Evolutionary conservation across 345 rosid genomes (phyloP).

Genomic region (thale cress (Arabidopsis thaliana)): DNA sequence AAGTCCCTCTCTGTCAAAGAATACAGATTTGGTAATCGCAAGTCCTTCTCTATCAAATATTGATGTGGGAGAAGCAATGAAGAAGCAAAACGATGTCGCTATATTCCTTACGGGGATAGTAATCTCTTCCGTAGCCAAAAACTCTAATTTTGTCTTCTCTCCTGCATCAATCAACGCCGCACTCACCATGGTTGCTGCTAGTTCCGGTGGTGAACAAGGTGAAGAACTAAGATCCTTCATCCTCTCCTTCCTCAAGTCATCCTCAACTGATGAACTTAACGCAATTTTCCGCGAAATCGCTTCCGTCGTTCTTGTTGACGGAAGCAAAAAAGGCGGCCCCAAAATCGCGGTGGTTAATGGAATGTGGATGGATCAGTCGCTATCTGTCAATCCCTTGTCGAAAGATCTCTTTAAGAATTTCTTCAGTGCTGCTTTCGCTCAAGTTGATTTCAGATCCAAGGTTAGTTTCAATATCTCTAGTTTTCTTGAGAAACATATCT

Average conservation of each 20-base stretch:
- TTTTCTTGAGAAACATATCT: too few relatives aligned
- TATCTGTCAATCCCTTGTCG: not conserved
- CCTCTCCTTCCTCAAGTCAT: not conserved
- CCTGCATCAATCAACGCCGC: not conserved
- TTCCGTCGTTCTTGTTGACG: not conserved
- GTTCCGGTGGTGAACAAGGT: not conserved
- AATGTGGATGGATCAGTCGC: not conserved
- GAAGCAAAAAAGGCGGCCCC: conserved; percentile 3
- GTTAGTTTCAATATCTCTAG: not conserved
- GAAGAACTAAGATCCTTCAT: not conserved
- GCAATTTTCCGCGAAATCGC: not conserved
- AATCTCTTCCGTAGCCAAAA: not conserved
- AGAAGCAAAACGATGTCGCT: conserved; percentile 17
- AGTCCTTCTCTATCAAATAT: not conserved
- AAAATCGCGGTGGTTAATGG: not conserved
- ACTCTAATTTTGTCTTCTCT: not conserved
- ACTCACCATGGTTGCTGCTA: not conserved
- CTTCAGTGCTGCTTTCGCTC: not conserved
- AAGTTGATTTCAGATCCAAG: conserved; percentile 8
- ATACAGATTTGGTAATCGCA: not conserved
- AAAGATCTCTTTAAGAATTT: conserved; percentile 19
- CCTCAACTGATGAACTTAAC: not conserved
- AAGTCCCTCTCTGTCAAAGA: not conserved
- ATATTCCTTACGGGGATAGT: not conserved
- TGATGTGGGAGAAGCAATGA: not conserved